Conservation (phyloP, 805 yeast species). For the Starmerella floris region DNA sequence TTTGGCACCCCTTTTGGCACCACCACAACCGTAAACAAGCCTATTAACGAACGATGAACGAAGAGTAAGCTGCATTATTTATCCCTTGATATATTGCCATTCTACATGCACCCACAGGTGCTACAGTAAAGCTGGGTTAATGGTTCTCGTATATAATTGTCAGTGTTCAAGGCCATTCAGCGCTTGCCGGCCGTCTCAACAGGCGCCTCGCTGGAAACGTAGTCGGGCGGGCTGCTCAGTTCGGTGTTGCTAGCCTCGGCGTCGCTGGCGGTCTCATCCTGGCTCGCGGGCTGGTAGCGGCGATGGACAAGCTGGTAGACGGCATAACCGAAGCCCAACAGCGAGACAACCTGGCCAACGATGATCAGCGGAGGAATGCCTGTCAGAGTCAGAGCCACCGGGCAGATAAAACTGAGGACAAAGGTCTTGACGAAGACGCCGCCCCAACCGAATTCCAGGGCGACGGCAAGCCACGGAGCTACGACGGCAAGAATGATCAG, state of each 20-base stretch:
- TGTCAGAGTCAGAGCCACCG: not conserved
- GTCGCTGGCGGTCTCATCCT: not conserved
- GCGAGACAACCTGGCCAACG: not conserved
- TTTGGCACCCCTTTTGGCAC: too few species aligned
- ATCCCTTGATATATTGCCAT: too few species aligned
- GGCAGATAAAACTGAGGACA: not conserved
- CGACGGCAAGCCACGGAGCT: conserved; percentile 4
- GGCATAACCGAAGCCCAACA: not conserved
- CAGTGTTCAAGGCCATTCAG: too few species aligned
- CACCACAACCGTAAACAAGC: too few species aligned
- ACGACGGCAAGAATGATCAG: conserved; percentile 3
- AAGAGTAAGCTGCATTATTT: too few species aligned
- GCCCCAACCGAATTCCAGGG: conserved; percentile 1
- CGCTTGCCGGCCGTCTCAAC: not conserved
- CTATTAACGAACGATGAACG: too few species aligned
- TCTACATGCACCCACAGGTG: too few species aligned
- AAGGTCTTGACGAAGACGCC: not conserved
- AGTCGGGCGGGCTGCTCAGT: not conserved
- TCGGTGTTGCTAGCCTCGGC: not conserved
- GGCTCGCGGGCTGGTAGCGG: not conserved
- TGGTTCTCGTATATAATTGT: too few species aligned
- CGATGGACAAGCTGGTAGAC: not conserved
- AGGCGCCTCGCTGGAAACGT: not conserved
- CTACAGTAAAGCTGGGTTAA: too few species aligned
- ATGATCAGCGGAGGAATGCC: not conserved